These are phyloP conservation scores for Pythium dissimile DNA, from an alignment of 352 stramenopile species.

Conservation along the genomic window DNA sequence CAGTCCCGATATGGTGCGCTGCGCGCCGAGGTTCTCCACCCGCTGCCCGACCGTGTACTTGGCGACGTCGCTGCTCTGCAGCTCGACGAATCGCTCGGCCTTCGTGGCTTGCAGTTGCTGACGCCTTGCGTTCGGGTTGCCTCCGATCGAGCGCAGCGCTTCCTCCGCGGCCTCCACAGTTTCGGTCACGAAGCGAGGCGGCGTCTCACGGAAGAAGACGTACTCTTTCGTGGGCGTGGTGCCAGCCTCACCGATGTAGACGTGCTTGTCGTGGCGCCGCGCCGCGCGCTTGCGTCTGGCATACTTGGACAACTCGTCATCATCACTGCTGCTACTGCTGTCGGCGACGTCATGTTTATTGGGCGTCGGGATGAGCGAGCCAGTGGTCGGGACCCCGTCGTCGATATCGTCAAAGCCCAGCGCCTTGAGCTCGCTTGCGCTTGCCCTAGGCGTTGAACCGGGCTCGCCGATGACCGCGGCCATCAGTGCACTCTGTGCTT, in stretches of 20 bases:
- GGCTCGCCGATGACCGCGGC: constrained; percentile 45
- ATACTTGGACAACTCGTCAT: constrained; percentile 43
- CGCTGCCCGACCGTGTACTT: constrained; percentile 69
- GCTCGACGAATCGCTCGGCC: constrained; percentile 63
- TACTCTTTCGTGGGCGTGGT: constrained; percentile 77
- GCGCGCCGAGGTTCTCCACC: constrained; percentile 43
- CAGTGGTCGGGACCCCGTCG: constrained; percentile 7
- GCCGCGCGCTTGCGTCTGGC: constrained; percentile 45
- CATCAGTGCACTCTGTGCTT: constrained; percentile 23
- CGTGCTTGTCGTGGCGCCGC: constrained; percentile 45
- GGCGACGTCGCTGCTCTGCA: constrained; percentile 73
- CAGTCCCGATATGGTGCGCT: constrained; percentile 53
- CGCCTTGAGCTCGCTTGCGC: constrained; percentile 34
- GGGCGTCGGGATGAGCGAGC: constrained; percentile 1
- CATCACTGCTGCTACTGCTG: not conserved
- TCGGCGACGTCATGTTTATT: constrained; percentile 3
- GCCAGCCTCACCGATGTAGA: constrained; percentile 51
- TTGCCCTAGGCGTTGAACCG: constrained; percentile 58
- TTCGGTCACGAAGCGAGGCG: constrained; percentile 76
- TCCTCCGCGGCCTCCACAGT: constrained; percentile 63
- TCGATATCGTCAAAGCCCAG: constrained; percentile 59
- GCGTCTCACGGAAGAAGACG: constrained; percentile 80
- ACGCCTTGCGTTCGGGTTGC: constrained; percentile 46
- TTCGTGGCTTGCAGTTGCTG: constrained; percentile 22
- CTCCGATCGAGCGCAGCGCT: constrained; percentile 11